Evolutionary conservation across 345 rosid species (phyloP).

Genomic region (Geranium rotundifolium): DNA sequence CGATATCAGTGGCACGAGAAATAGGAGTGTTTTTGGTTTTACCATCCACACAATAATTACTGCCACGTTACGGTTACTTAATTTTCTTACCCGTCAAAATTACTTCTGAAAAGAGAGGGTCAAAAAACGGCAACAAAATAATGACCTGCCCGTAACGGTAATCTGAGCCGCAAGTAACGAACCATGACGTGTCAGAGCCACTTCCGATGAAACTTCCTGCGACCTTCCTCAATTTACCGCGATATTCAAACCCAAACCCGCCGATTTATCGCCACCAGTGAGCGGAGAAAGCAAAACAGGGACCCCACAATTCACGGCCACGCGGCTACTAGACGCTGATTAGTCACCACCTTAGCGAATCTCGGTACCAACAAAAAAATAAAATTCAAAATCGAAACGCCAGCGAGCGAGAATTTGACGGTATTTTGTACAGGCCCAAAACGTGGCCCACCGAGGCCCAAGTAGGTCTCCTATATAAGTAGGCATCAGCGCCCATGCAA

Average conservation of each 20-base stretch:
- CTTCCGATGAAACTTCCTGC: constrained; percentile 23
- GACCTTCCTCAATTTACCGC: constrained; percentile 20
- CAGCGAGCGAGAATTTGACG: constrained; percentile 6
- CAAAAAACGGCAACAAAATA: too few relatives aligned
- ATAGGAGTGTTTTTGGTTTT: too few relatives aligned
- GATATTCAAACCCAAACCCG: neutral
- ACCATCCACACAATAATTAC: too few relatives aligned
- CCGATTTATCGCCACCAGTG: constrained; percentile 5
- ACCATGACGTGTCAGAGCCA: constrained; percentile 17
- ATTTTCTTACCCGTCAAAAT: too few relatives aligned
- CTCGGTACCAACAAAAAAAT: neutral
- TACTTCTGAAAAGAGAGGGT: too few relatives aligned
- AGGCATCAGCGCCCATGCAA: constrained; percentile 25
- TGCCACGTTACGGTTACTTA: too few relatives aligned
- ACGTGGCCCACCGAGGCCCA: constrained; percentile 13
- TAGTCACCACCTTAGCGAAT: neutral
- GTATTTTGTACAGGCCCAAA: constrained; percentile 11
- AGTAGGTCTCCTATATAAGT: constrained; percentile 33
- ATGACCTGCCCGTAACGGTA: too few relatives aligned
- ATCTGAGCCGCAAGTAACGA: neutral
- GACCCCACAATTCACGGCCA: constrained; percentile 16
- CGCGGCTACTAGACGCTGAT: constrained; percentile 61
- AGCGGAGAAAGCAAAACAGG: neutral
- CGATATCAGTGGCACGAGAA: too few relatives aligned
- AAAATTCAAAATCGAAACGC: neutral